Conservation (phyloP, 139 green algal genomes). For the Picochlorum sp. region DNA sequence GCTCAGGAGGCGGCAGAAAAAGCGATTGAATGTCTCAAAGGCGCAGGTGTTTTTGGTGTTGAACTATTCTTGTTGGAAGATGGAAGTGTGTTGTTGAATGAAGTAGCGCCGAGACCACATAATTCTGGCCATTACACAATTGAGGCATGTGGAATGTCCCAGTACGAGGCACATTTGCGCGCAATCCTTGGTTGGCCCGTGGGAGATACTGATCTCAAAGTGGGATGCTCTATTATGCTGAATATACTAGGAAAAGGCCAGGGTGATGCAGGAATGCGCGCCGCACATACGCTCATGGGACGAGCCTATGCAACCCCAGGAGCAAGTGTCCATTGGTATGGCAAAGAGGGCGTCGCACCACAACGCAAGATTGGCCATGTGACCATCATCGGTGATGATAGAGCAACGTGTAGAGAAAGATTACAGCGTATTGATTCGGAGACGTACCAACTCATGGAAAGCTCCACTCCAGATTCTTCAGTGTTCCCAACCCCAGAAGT, state of each 20-base stretch:
- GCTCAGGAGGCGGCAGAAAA: constrained; percentile 37
- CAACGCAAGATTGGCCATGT: constrained; percentile 85
- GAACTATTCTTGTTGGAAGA: constrained; percentile 90
- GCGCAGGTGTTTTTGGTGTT: constrained; percentile 93
- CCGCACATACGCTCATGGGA: constrained; percentile 63
- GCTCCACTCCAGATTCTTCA: neutral
- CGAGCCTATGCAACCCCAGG: constrained; percentile 47
- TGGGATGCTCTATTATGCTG: constrained; percentile 49
- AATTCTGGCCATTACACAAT: constrained; percentile 98
- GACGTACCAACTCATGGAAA: constrained; percentile 11
- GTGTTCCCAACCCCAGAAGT: constrained; percentile 37
- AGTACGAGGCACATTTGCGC: constrained; percentile 94
- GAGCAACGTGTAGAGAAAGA: constrained; percentile 31
- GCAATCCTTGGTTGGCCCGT: constrained; percentile 93
- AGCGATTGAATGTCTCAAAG: constrained; percentile 55
- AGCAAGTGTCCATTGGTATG: constrained; percentile 87
- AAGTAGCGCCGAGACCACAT: constrained; percentile 92
- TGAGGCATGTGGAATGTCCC: constrained; percentile 73
- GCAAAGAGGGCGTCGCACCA: constrained; percentile 58
- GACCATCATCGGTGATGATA: constrained; percentile 59
- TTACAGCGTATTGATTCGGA: constrained; percentile 53
- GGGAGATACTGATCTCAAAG: constrained; percentile 64
- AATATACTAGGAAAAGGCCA: constrained; percentile 71
- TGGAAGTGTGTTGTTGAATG: constrained; percentile 82
- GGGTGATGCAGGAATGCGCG: constrained; percentile 55